phyloP scores from a whole-genome alignment of 768 basidiomycete genomes.

The Lactarius quietus region DNA sequence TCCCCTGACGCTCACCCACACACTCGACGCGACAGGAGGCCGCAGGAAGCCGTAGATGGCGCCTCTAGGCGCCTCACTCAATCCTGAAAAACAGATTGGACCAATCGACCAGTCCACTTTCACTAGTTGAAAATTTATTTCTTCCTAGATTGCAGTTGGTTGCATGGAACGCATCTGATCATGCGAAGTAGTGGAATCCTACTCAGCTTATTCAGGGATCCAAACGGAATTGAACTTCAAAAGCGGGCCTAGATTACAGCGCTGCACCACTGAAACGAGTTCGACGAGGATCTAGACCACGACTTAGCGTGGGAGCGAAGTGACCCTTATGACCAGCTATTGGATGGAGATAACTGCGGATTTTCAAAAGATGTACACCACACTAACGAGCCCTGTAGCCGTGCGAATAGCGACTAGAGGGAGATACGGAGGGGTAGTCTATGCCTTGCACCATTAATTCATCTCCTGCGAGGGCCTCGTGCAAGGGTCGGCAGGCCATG shows the following conservation, averaged over 20 bases:
- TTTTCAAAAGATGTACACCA: slow-evolving; percentile 25
- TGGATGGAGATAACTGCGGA: not conserved
- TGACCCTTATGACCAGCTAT: not conserved
- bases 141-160: too few relatives aligned
- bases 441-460: slow-evolving; percentile 29
- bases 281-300: not conserved
- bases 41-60: too few relatives aligned
- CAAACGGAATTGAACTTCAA: too few relatives aligned
- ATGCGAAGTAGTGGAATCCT: too few relatives aligned
- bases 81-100: too few relatives aligned
- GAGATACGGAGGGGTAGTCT: slow-evolving; percentile 29
- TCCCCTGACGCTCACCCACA: too few relatives aligned
- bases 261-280: not conserved
- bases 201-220: too few relatives aligned
- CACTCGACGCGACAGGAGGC: too few relatives aligned
- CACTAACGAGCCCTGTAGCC: slow-evolving; percentile 27
- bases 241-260: not conserved
- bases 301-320: not conserved
- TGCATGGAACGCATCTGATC: too few relatives aligned
- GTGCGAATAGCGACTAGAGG: slow-evolving; percentile 20
- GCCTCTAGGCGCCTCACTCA: too few relatives aligned
- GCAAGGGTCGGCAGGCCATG: slow-evolving; percentile 18
- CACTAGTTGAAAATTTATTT: too few relatives aligned
- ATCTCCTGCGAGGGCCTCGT: slow-evolving; percentile 29
- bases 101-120: too few relatives aligned